Evolutionary conservation across 805 yeast species (phyloP), one percentile per base, ranked within the genome.

Genomic region (Hanseniaspora taiwanica): DNA sequence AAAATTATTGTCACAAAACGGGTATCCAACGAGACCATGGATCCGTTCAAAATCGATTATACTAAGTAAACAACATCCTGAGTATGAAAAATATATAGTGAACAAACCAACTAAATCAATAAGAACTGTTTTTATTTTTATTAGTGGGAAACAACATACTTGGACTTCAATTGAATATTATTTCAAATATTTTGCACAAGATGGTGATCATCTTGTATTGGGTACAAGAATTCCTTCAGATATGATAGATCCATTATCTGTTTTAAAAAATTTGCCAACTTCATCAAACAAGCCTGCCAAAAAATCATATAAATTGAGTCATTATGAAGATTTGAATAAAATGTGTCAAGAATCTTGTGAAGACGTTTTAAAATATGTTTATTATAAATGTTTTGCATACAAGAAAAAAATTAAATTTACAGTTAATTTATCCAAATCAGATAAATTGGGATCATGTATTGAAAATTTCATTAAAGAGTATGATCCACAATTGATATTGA

Each of bases 151-250:
- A 43, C 64, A 64, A 38, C 84, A 76, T 56, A 78, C 86, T 0
- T 79, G 87, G 87, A 81, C 79, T 1, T 73, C 83, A 3, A 60
- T 77, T 7, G 86, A 79, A 53, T 79, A 84, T 83, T 66, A 74
- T 20, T 65, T 77, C 46, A 67, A 67, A 40, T 63, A 67, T 29
- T 60, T 74, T 23, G 59, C 75, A 16, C 72, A 67, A 51, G 68
- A 77, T 50, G 85, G 85, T 12, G 87, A 79, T 53, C 68, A 76
- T 10, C 56, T 79, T 16, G 69, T 78, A 10, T 70, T 79, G 16
- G 72, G 73, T 7, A 65, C 83, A 0, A 63, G 78, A 2, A 66
- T 78, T 18, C 64, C 64, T 3, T 17, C 27, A 21, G 27, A 37
- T 6, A 21, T 34, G 6, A 25, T 40, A 2, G 40, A 40, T 18